Conservation (phyloP, 441 rosid genomes). For the Hura crepitans region DNA sequence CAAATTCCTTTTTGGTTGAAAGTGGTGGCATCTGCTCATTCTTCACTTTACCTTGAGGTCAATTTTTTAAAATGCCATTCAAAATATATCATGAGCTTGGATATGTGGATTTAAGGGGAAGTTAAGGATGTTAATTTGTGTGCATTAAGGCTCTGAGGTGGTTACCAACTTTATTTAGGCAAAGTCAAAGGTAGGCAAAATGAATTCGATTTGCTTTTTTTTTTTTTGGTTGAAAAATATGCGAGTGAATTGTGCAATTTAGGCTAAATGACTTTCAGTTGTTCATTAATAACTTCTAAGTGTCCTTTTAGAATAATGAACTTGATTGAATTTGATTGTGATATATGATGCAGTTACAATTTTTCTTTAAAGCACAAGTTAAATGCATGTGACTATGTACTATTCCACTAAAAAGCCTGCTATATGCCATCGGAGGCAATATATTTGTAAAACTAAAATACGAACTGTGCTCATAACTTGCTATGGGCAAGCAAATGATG, state of each 20-base stretch:
- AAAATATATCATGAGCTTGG: not conserved
- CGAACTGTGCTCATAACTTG: not conserved
- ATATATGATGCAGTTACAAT: not conserved
- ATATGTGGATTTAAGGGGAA: not conserved
- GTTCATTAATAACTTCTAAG: not conserved
- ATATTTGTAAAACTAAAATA: not conserved
- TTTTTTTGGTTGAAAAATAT: no score
- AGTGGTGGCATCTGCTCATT: not conserved
- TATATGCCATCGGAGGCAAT: not conserved
- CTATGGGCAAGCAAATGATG: not conserved
- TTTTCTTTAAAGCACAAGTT: no score
- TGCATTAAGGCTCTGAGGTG: not conserved
- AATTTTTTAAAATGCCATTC: not conserved
- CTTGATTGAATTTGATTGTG: not conserved
- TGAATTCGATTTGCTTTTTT: not conserved
- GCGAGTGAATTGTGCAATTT: not conserved
- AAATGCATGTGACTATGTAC: no score
- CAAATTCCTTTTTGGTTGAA: not conserved
- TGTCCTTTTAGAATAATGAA: not conserved
- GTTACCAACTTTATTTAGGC: not conserved
- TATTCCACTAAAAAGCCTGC: not conserved
- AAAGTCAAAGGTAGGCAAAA: not conserved
- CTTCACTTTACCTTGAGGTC: not conserved
- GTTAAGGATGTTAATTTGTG: conserved; percentile 1
- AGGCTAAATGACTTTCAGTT: not conserved